Evolutionary conservation across 2,329 filamentous ascomycete genomes (phyloP), one percentile per base, ranked within the genome.

Genomic region (Rhexocercosporidium sp.): DNA sequence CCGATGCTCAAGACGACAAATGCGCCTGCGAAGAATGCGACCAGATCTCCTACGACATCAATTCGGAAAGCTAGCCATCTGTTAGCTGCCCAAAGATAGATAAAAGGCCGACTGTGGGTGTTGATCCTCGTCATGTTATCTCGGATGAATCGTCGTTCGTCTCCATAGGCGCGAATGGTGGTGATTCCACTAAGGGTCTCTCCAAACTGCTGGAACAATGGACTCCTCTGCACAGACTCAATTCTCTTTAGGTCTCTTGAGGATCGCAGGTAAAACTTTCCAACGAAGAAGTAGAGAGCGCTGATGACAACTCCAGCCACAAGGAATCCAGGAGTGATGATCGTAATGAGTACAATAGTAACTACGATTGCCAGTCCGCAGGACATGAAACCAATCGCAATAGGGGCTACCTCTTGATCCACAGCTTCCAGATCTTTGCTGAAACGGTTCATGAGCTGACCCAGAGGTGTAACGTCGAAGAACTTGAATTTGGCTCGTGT

Each of bases 361-460:
- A 97, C 94, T 44, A 96, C 77, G 53, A 98, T 86, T 37, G 84
- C 86, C 67, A 90, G 80, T 1, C 82, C 85, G 73, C 86, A 90
- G n/a, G 83, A 85, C 79, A 90, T 87, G 62, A 90, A 86, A 63
- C 88, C 87, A 72, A 98, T 94, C 25, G 96, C 95, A 47, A 96
- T 90, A 2, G 94, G 93, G 0, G 96, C 94, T 66, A 99, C 92
- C 78, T 99, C 96, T 78, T 99, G 96, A 73, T 99, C 96, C 22
- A 99, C 86, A 12, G 94, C 90, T 78, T 99, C 94, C 16, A 99
- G 87, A 78, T 99, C 96, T 80, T 98, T 98, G 78, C 95, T 98
- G 81, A 99, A 99, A 22, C 96, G 89, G 80, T 99, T 99, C 90
- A 98, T 98, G 75, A 99, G 85, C 79, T 97, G 95, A 14, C 96